Evolutionary conservation across 2,329 filamentous ascomycete species (phyloP).

Genomic region (Anthostomella pinea): DNA sequence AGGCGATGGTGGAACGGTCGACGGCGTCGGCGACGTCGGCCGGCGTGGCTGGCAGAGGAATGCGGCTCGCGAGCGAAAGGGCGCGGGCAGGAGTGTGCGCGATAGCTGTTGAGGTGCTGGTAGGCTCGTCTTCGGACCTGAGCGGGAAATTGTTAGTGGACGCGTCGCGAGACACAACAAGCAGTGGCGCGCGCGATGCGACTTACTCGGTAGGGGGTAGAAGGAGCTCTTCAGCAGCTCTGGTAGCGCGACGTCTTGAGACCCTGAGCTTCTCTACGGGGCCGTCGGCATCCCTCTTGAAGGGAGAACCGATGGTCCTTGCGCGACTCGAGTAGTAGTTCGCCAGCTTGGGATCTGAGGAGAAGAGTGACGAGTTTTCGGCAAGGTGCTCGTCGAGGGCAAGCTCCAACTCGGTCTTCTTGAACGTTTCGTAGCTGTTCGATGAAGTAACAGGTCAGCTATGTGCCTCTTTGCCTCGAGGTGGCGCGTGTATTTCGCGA

Average conservation of each 20-base stretch:
- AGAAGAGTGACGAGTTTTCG: constrained; percentile 64
- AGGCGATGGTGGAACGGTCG: constrained; percentile 64
- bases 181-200: constrained; percentile 56
- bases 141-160: constrained; percentile 57
- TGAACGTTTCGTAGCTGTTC: constrained; percentile 63
- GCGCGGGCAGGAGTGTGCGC: constrained; percentile 50
- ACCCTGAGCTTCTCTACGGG: constrained; percentile 25
- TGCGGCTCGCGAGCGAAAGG: constrained; percentile 54
- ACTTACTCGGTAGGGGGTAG: constrained; percentile 67
- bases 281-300: constrained; percentile 29
- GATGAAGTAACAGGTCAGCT: constrained; percentile 19
- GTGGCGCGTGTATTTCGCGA: constrained; percentile 21
- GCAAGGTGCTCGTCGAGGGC: constrained; percentile 72
- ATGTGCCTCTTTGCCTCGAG: constrained; percentile 17
- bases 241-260: constrained; percentile 34
- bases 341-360: constrained; percentile 60
- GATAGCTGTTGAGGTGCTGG: constrained; percentile 42
- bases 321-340: constrained; percentile 74
- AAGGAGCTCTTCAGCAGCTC: constrained; percentile 62
- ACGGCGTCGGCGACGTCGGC: constrained; percentile 73
- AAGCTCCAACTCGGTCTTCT: constrained; percentile 76
- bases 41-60: constrained; percentile 77
- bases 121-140: constrained; percentile 33
- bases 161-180: constrained; percentile 70
- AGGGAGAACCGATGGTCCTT: constrained; percentile 55